A percentile compares a stretch with the other conserved stretches of the same genome.
Conservation (phyloP, 192 early-diverging fungal genomes). For the Podochytrium sp. region DNA sequence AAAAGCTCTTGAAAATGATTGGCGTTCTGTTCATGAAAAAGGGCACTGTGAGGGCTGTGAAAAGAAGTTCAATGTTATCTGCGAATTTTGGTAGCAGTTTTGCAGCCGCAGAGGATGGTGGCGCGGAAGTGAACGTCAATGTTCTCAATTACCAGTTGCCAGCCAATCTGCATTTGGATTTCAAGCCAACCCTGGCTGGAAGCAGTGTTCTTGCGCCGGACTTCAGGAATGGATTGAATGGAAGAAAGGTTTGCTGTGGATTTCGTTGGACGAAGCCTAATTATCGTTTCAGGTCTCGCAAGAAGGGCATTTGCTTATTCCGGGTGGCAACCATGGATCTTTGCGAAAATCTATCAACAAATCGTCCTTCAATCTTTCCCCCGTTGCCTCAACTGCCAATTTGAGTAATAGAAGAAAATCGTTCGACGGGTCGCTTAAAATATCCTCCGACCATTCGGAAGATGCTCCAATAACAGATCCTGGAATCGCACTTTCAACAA, state of each 20-base stretch:
- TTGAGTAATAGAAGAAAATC: not conserved
- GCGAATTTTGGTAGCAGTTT: slow-evolving; percentile 14
- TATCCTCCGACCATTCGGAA: not conserved
- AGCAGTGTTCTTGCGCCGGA: not conserved
- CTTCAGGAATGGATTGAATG: not conserved
- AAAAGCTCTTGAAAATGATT: too few relatives aligned
- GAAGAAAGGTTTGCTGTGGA: not conserved
- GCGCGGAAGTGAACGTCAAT: not conserved
- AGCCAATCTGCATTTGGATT: slow-evolving; percentile 5
- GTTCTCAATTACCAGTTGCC: slow-evolving; percentile 4
- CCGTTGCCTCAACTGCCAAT: not conserved
- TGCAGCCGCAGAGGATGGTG: not conserved
- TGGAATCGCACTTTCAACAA: not conserved
- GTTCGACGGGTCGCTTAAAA: not conserved
- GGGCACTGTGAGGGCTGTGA: not conserved
- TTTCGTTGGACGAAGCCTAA: too few relatives aligned
- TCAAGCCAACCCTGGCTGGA: not conserved
- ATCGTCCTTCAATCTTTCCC: not conserved
- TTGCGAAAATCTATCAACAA: not conserved
- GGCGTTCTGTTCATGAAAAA: too few relatives aligned
- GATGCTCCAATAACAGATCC: not conserved
- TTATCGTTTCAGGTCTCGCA: too few relatives aligned
- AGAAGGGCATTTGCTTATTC: too few relatives aligned
- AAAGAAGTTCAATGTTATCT: not conserved
- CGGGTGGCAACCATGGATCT: too few relatives aligned